Percentiles rank a stretch among this genome's conserved stretches.
Conservation (phyloP, 306 rosid species). For the Neltuma alba region DNA sequence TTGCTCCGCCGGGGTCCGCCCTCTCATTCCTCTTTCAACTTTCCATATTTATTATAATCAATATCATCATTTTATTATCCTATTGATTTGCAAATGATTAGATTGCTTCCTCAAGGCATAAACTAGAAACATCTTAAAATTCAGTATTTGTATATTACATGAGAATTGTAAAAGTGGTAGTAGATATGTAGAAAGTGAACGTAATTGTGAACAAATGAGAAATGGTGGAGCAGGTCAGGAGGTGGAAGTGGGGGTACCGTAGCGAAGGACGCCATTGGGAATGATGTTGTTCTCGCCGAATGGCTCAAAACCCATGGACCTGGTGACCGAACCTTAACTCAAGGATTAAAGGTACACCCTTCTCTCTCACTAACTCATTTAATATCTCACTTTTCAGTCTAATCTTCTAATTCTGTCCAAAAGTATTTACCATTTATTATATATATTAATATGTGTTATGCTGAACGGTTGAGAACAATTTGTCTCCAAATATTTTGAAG, state of each 20-base stretch:
- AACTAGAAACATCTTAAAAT: too few species aligned
- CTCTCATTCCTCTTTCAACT: not conserved
- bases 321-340: slow-evolving; percentile 64
- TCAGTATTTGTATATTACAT: too few species aligned
- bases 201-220: not conserved
- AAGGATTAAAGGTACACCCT: slow-evolving; percentile 69
- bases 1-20: slow-evolving; percentile 58
- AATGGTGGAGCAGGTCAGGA: slow-evolving; percentile 40
- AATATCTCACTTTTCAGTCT: not conserved
- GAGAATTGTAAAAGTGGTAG: too few species aligned
- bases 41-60: not conserved
- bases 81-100: too few species aligned
- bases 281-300: slow-evolving; percentile 53
- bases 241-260: slow-evolving; percentile 48
- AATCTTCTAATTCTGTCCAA: too few species aligned
- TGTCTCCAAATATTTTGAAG: too few species aligned
- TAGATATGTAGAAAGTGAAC: not conserved
- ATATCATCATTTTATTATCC: too few species aligned
- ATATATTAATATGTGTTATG: too few species aligned
- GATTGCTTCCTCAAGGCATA: too few species aligned
- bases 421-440: too few species aligned
- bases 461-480: too few species aligned
- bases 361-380: not conserved
- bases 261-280: slow-evolving; percentile 72
- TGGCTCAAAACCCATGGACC: slow-evolving; percentile 67